Evolutionary conservation across 2,329 filamentous ascomycete species (phyloP), one percentile per base, ranked within the genome.

Genomic region (Nothophaeocryptopus gaeumannii): DNA sequence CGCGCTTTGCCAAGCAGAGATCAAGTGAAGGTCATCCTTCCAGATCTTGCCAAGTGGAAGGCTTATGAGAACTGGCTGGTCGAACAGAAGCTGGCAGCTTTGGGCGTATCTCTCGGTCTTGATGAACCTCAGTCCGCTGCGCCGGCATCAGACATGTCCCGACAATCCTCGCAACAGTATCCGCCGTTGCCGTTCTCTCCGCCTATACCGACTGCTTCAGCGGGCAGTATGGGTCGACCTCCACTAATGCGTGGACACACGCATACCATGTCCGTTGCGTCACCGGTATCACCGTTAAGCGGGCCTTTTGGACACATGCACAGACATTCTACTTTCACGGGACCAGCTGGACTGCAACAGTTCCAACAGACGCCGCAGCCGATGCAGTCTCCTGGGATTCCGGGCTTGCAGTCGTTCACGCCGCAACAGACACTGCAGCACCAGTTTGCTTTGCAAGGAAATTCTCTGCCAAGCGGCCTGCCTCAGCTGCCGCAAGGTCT

Each of bases 31-130:
- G 84, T 93, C 32, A 78, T 78, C 16, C 76, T 93, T 52, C 86
- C 88, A 2, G 85, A 89, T 63, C 72, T 86, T 55, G 83, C 84
- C 35, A 78, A 81, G 61, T 88, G 85, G 85, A 86, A 89, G 63
- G 77, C 83, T 20, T 96, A 97, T 68, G 86, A 91, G 51, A 81
- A 86, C 47, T 85, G 86, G 58, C 75, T 97, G 32, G 84, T 88
- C 59, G 93, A 99, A 72, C 89, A 92, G 53, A 99, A 96, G 72
- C 77, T 99, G 45, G 84, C 90, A 54, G 91, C 92, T 43, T 78
- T 99, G 47, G 93, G 93, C 57, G 93, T 97, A 10, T 90, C 83
- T 13, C 78, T 88, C 53, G 88, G 84, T 32, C 83, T 86, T 41
- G 88, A 93, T 44, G 81, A 83, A 9, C 72, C 74, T 26, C 72